A percentile compares a stretch with the other conserved stretches of the same genome.
phyloP scores from a whole-genome alignment of 2,329 filamentous ascomycete species.

The Verticillium zaregamsianum region DNA sequence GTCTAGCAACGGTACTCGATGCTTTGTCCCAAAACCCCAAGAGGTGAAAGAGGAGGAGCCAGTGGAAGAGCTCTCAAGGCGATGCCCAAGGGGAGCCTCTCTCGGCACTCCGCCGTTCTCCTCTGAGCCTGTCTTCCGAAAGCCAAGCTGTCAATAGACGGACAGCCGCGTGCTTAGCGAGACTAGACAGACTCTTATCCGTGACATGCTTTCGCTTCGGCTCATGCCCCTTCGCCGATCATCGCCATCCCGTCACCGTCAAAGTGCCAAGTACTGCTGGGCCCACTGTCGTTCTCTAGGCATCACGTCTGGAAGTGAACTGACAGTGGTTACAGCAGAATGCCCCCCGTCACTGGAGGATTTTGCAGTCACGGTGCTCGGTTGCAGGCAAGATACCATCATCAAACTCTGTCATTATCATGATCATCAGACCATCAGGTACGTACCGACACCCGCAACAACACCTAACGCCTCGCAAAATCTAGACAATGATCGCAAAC shows the following conservation, averaged over 20 bases:
- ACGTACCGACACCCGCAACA: neutral
- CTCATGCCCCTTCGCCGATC: neutral
- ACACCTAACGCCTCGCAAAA: neutral
- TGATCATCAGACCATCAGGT: neutral
- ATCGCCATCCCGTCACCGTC: neutral
- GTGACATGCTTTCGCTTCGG: neutral
- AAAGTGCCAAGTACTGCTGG: neutral
- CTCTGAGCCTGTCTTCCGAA: neutral
- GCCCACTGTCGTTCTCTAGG: neutral
- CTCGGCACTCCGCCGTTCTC: too few relatives aligned
- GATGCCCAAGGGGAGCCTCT: too few relatives aligned
- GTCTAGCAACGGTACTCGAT: too few relatives aligned
- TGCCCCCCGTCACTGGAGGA: too few relatives aligned
- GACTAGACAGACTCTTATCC: neutral
- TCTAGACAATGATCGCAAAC: neutral
- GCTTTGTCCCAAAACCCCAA: too few relatives aligned
- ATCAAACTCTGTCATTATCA: neutral
- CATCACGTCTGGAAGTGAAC: neutral
- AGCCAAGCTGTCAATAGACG: neutral
- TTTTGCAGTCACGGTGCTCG: too few relatives aligned
- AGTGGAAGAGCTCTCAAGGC: too few relatives aligned
- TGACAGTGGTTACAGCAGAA: neutral
- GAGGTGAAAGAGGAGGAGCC: too few relatives aligned
- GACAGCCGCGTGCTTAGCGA: neutral
- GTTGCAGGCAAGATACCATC: neutral